phyloP scores from a whole-genome alignment of 352 stramenopile species.

The Thalassiosira hispida region DNA sequence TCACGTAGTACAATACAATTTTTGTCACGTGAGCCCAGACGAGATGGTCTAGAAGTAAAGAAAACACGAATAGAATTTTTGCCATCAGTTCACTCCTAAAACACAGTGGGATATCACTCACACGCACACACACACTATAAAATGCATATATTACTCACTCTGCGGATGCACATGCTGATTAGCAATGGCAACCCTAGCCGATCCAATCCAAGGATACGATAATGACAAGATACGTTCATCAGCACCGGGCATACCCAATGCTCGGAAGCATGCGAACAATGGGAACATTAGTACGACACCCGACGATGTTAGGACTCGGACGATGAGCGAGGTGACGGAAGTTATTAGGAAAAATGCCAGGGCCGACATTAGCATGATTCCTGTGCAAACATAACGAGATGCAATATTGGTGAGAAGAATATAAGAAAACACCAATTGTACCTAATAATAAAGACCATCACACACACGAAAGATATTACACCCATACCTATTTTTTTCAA shows the following conservation, averaged over 20 bases:
- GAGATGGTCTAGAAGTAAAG: conserved; percentile 32
- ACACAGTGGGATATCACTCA: no score
- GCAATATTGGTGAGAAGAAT: not conserved
- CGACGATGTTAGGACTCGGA: conserved; percentile 77
- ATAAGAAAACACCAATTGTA: no score
- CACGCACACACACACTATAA: no score
- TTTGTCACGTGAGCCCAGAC: conserved; percentile 59
- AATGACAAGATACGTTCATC: conserved; percentile 71
- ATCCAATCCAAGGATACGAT: conserved; percentile 84
- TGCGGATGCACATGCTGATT: conserved; percentile 59
- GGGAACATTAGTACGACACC: conserved; percentile 84
- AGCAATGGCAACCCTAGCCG: conserved; percentile 46
- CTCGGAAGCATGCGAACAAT: conserved; percentile 69
- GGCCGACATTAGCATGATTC: conserved; percentile 50
- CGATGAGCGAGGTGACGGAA: conserved; percentile 79
- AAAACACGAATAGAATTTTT: not conserved
- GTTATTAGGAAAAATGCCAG: conserved; percentile 81
- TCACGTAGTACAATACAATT: conserved; percentile 81
- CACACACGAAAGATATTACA: not conserved
- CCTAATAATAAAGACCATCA: no score
- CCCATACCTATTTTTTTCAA: conserved; percentile 48
- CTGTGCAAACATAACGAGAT: conserved; percentile 12
- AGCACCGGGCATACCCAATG: conserved; percentile 55
- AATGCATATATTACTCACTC: conserved; percentile 39
- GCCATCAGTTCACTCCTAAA: not conserved